Evolutionary conservation across 208 protist species (phyloP).

Genomic region (Trypanosoma lewisi): DNA sequence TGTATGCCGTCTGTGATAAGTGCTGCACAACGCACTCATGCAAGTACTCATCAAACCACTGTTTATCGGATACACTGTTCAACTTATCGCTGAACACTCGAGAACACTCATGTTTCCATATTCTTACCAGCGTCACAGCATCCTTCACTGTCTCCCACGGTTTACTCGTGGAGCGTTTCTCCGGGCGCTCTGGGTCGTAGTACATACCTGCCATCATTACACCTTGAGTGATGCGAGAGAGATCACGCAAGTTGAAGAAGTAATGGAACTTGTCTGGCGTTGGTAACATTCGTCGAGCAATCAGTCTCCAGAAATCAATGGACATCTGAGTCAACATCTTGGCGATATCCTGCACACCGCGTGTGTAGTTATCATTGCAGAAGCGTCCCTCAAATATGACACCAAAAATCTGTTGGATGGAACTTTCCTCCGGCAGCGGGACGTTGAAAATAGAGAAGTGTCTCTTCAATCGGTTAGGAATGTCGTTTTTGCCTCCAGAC

Average conservation of each 20-base stretch:
- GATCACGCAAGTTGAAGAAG: slow-evolving; percentile 98
- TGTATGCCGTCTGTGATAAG: slow-evolving; percentile 71
- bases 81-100: slow-evolving; percentile 97
- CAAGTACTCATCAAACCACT: slow-evolving; percentile 94
- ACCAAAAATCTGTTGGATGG: slow-evolving; percentile 94
- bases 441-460: slow-evolving; percentile 97
- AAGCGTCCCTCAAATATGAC: slow-evolving; percentile 91
- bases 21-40: slow-evolving; percentile 79
- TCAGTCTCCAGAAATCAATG: slow-evolving; percentile 91
- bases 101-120: slow-evolving; percentile 98
- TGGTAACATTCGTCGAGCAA: slow-evolving; percentile 94
- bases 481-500: slow-evolving; percentile 98
- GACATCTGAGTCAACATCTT: slow-evolving; percentile 90
- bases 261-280: slow-evolving; percentile 99
- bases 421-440: slow-evolving; percentile 92
- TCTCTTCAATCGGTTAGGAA: slow-evolving; percentile 97
- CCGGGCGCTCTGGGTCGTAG: slow-evolving; percentile 80
- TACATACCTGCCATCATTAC: slow-evolving; percentile 90
- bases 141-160: slow-evolving; percentile 83
- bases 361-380: slow-evolving; percentile 85
- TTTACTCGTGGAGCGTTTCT: slow-evolving; percentile 83
- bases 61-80: slow-evolving; percentile 93
- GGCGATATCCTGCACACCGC: slow-evolving; percentile 85
- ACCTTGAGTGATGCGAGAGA: slow-evolving; percentile 95
- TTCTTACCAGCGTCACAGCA: slow-evolving; percentile 75